phyloP scores from a whole-genome alignment of 2,329 filamentous ascomycete species.

The Diatrype stigma region DNA sequence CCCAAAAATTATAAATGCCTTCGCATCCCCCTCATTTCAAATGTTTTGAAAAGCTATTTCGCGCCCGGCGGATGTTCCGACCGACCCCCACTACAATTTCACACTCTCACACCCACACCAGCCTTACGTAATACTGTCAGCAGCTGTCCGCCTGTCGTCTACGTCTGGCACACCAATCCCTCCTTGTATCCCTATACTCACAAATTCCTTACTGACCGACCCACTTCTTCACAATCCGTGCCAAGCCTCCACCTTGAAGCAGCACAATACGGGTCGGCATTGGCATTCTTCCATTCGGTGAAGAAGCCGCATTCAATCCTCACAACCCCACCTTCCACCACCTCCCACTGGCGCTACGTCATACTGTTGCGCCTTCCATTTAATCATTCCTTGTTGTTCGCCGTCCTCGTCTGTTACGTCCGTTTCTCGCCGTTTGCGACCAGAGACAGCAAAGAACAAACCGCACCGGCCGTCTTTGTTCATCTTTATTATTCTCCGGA shows the following conservation, averaged over 20 bases:
- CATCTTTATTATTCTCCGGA: not conserved
- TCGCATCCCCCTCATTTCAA: conserved; percentile 48
- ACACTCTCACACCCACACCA: conserved; percentile 25
- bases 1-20: conserved; percentile 54
- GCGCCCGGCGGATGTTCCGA: conserved; percentile 49
- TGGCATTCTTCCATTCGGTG: not conserved
- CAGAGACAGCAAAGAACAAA: conserved; percentile 10
- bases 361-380: not conserved
- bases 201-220: not conserved
- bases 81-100: conserved; percentile 41
- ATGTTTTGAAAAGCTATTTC: conserved; percentile 40
- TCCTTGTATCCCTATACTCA: not conserved
- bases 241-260: not conserved
- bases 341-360: not conserved
- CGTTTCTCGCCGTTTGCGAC: conserved; percentile 10
- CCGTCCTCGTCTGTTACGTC: conserved; percentile 3
- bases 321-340: not conserved
- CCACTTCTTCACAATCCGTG: not conserved
- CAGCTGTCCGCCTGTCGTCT: not conserved
- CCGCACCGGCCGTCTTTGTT: conserved; percentile 5
- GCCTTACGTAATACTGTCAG: conserved; percentile 21
- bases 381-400: not conserved
- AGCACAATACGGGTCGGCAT: not conserved
- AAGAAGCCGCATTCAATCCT: not conserved
- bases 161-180: not conserved